Percentiles rank a stretch among this genome's conserved stretches.
Evolutionary conservation across 768 basidiomycete species (phyloP).

Genomic region (Epithele typhae): DNA sequence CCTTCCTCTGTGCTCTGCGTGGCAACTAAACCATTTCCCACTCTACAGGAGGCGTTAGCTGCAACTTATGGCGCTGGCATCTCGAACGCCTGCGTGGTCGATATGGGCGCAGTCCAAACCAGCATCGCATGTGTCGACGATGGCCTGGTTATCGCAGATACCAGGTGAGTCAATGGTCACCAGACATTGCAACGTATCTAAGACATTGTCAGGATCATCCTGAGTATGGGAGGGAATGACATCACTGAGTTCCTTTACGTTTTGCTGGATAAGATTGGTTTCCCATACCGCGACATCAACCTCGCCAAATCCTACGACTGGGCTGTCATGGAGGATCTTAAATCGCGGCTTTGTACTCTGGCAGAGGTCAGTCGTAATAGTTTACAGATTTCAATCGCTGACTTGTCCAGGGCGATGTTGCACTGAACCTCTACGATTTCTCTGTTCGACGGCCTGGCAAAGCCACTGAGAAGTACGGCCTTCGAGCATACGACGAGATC

Average conservation of each 20-base stretch:
- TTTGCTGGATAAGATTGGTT: constrained; percentile 71
- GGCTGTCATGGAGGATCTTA: constrained; percentile 89
- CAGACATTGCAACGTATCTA: neutral
- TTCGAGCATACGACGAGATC: constrained; percentile 92
- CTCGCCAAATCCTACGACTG: constrained; percentile 79
- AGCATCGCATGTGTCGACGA: constrained; percentile 94
- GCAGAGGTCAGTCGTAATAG: constrained; percentile 59
- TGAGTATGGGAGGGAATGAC: constrained; percentile 92
- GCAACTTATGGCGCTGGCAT: constrained; percentile 96
- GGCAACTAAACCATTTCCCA: neutral
- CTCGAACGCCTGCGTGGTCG: constrained; percentile 92
- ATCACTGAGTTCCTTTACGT: constrained; percentile 87
- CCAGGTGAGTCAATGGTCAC: constrained; percentile 50
- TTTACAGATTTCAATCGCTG: neutral
- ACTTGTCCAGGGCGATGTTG: constrained; percentile 70
- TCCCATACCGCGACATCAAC: constrained; percentile 86
- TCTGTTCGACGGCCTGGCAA: constrained; percentile 73
- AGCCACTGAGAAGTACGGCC: constrained; percentile 79
- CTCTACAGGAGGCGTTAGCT: constrained; percentile 76
- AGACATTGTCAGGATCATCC: constrained; percentile 49
- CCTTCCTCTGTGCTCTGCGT: neutral
- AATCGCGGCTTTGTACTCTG: constrained; percentile 78
- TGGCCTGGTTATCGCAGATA: constrained; percentile 82
- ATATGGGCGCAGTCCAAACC: constrained; percentile 83
- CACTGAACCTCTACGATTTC: constrained; percentile 87